Conservation (phyloP, 1,284 basidiomycete species). For the Rhodotorula sp. region DNA sequence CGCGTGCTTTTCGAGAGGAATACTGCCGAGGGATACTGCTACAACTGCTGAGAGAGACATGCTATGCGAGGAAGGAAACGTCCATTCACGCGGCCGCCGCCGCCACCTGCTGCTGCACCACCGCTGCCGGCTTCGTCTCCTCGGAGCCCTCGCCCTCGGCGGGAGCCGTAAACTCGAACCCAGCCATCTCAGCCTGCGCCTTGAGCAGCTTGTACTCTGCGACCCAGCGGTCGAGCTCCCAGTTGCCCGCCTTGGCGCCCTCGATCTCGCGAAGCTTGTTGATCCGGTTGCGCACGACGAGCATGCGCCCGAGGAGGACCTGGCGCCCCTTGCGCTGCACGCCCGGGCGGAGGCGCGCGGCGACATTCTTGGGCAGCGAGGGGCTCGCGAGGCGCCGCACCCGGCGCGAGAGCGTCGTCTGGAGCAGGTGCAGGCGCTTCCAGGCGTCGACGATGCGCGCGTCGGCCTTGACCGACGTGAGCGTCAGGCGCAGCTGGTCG, state of each 20-base stretch:
- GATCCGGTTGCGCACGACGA: conserved; percentile 14
- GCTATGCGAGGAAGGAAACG: not conserved
- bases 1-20: not conserved
- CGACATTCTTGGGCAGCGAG: not conserved
- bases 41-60: not conserved
- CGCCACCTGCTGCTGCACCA: not conserved
- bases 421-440: conserved; percentile 8
- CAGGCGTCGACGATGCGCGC: conserved; percentile 19
- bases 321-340: conserved; percentile 12
- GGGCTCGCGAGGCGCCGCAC: not conserved
- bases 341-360: not conserved
- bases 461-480: conserved; percentile 27
- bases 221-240: conserved; percentile 14
- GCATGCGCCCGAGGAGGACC: conserved; percentile 13
- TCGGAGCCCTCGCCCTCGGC: not conserved
- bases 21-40: not conserved
- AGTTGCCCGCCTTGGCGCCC: conserved; percentile 15
- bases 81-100: not conserved
- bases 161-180: not conserved
- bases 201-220: not conserved
- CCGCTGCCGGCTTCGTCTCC: not conserved
- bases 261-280: conserved; percentile 27
- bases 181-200: not conserved
- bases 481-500: conserved; percentile 24
- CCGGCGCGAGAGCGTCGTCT: conserved; percentile 8